A percentile compares a stretch with the other conserved stretches of the same genome.
Conservation (phyloP, 805 yeast species). For the Saccharomycopsis olivae region DNA sequence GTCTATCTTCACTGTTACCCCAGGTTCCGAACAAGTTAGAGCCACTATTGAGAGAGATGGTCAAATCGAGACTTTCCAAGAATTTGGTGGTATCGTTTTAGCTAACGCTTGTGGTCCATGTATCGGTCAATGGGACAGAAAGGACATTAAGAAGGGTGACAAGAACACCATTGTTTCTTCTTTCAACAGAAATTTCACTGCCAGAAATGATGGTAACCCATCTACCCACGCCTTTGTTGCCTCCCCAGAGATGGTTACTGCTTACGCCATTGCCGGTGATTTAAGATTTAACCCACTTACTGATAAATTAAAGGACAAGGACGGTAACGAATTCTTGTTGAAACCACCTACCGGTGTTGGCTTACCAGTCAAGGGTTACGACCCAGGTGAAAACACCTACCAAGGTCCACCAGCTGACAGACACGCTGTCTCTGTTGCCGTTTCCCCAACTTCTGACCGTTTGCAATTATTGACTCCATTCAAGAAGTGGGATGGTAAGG, state of each 20-base stretch:
- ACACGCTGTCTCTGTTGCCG: constrained; percentile 57
- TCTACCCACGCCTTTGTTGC: constrained; percentile 95
- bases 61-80: constrained; percentile 74
- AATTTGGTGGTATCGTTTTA: constrained; percentile 86
- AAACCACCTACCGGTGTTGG: constrained; percentile 84
- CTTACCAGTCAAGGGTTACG: constrained; percentile 84
- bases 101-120: constrained; percentile 99
- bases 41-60: constrained; percentile 98
- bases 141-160: constrained; percentile 76
- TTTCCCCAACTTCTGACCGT: constrained; percentile 90
- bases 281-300: constrained; percentile 93
- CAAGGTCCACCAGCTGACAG: constrained; percentile 95
- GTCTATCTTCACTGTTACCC: constrained; percentile 87
- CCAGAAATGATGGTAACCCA: constrained; percentile 98
- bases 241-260: constrained; percentile 93
- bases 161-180: constrained; percentile 90
- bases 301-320: constrained; percentile 75
- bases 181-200: constrained; percentile 94
- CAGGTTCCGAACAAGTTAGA: constrained; percentile 97
- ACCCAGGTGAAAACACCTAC: constrained; percentile 88
- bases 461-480: constrained; percentile 90
- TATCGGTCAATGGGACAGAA: constrained; percentile 99
- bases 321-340: constrained; percentile 86
- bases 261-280: constrained; percentile 92
- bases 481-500: constrained; percentile 95